Evolutionary conservation across 768 basidiomycete genomes (phyloP).

Genomic region (Phlegmacium glaucopus): DNA sequence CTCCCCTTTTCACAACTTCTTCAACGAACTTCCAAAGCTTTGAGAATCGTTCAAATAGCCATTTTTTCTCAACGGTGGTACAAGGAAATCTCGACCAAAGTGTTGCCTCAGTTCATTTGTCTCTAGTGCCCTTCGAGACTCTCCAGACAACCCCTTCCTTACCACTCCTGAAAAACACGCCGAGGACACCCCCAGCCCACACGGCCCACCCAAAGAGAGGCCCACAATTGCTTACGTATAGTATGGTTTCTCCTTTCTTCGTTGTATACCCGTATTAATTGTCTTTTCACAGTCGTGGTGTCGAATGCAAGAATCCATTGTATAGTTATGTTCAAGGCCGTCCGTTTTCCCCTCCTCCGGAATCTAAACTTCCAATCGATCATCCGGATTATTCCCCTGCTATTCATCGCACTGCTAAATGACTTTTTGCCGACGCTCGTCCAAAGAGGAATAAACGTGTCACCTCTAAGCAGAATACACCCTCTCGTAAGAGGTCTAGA

Average conservation of each 20-base stretch:
- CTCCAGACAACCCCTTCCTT: conserved; percentile 73
- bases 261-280: background rate
- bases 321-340: conserved; percentile 43
- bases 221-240: conserved; percentile 72
- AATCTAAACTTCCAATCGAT: conserved; percentile 52
- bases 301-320: conserved; percentile 60
- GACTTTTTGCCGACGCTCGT: conserved; percentile 45
- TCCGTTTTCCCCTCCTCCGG: conserved; percentile 40
- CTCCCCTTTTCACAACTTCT: too few relatives aligned
- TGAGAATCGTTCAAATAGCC: too few relatives aligned
- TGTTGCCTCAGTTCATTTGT: too few relatives aligned
- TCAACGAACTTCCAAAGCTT: too few relatives aligned
- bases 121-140: conserved; percentile 49
- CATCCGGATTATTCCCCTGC: conserved; percentile 66
- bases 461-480: background rate
- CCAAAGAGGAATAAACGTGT: conserved; percentile 5
- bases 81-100: too few relatives aligned
- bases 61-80: too few relatives aligned
- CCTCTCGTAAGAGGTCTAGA: conserved; percentile 2
- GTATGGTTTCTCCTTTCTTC: conserved; percentile 46
- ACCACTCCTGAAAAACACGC: conserved; percentile 36
- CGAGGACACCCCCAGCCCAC: conserved; percentile 27
- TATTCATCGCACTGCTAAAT: conserved; percentile 50
- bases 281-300: conserved; percentile 55
- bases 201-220: conserved; percentile 48